A percentile compares a stretch with the other conserved stretches of the same genome.
Conservation (phyloP, 2,329 filamentous ascomycete genomes). For the Esteya vermicola region DNA sequence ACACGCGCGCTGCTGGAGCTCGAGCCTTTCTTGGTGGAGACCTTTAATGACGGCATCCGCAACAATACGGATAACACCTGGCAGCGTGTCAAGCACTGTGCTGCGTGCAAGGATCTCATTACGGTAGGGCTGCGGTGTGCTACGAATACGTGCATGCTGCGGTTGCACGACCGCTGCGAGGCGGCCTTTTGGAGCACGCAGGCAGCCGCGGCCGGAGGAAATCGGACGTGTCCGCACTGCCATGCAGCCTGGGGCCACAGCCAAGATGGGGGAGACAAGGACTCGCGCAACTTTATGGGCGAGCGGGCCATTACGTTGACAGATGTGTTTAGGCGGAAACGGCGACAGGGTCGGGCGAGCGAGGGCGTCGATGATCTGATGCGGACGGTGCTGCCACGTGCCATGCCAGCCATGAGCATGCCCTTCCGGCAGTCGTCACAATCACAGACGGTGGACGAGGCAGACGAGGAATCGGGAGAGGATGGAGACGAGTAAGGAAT, state of each 20-base stretch:
- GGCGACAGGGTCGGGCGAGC: slow-evolving; percentile 21
- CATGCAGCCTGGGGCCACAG: slow-evolving; percentile 31
- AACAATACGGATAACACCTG: slow-evolving; percentile 30
- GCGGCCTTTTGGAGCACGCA: slow-evolving; percentile 55
- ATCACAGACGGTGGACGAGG: slow-evolving; percentile 10
- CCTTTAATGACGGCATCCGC: slow-evolving; percentile 58
- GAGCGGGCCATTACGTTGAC: slow-evolving; percentile 42
- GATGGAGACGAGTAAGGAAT: slow-evolving; percentile 13
- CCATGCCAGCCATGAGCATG: slow-evolving; percentile 5
- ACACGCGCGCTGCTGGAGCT: slow-evolving; percentile 76
- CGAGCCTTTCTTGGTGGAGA: slow-evolving; percentile 67
- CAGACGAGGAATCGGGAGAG: slow-evolving; percentile 12
- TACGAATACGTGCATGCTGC: slow-evolving; percentile 49
- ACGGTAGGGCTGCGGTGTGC: slow-evolving; percentile 70
- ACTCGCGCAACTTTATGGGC: slow-evolving; percentile 31
- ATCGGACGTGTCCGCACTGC: slow-evolving; percentile 51
- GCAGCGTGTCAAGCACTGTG: slow-evolving; percentile 73
- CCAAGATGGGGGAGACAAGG: slow-evolving; percentile 11
- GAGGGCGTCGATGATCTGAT: slow-evolving; percentile 21
- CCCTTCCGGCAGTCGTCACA: slow-evolving; percentile 13
- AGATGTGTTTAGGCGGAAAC: slow-evolving; percentile 30
- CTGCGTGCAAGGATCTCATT: slow-evolving; percentile 79
- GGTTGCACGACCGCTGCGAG: slow-evolving; percentile 67
- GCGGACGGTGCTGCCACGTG: slow-evolving; percentile 11
- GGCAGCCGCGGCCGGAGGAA: slow-evolving; percentile 31